These are phyloP conservation scores for Schizophyllum amplum DNA, from an alignment of 1,284 basidiomycete species.

Conservation along the genomic window DNA sequence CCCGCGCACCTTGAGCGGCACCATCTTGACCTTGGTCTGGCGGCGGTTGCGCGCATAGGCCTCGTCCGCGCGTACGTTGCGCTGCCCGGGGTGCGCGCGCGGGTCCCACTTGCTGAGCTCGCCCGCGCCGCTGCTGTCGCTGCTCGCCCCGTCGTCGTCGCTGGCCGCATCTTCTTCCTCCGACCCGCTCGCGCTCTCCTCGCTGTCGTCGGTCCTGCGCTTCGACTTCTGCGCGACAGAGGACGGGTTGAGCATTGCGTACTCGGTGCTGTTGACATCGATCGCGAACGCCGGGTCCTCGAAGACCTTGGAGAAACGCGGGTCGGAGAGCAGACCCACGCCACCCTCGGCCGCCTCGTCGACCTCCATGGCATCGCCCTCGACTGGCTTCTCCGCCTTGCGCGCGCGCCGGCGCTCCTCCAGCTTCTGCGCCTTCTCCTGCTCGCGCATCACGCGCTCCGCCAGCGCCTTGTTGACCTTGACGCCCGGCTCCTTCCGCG, in stretches of 20 bases:
- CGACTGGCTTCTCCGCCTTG: constrained; percentile 24
- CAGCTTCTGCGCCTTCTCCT: constrained; percentile 59
- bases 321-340: constrained; percentile 68
- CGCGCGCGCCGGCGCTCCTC: constrained; percentile 53
- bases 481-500: constrained; percentile 60
- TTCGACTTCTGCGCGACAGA: constrained; percentile 41
- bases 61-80: constrained; percentile 36
- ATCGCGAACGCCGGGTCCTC: constrained; percentile 93
- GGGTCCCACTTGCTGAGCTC: constrained; percentile 38
- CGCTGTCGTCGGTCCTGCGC: constrained; percentile 75
- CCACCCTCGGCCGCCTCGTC: too few species aligned
- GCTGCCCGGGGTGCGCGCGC: constrained; percentile 33
- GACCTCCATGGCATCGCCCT: constrained; percentile 27
- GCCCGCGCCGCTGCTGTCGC: constrained; percentile 54
- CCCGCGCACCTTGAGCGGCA: constrained; percentile 43
- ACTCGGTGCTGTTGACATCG: constrained; percentile 85
- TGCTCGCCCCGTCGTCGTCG: constrained; percentile 72
- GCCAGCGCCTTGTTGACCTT: constrained; percentile 94
- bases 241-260: constrained; percentile 86
- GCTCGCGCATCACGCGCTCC: constrained; percentile 72
- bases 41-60: constrained; percentile 34
- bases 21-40: constrained; percentile 44
- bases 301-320: constrained; percentile 89
- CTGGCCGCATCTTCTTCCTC: too few species aligned
- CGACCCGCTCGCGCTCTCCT: too few species aligned